These are phyloP conservation scores for Wickerhamiella australiensis DNA, from an alignment of 805 yeast genomes.

Conservation along the genomic window DNA sequence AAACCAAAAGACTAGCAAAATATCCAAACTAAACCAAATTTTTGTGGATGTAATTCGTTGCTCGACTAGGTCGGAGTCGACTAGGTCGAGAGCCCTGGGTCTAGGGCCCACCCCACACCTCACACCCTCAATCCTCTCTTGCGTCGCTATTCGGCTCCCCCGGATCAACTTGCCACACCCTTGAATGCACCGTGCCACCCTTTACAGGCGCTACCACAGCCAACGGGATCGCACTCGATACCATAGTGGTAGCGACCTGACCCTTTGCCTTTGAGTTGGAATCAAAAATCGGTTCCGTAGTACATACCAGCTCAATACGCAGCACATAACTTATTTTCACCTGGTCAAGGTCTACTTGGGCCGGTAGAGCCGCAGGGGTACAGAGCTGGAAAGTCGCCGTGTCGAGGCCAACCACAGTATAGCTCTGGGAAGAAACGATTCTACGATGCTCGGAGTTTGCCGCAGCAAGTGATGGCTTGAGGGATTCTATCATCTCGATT, in stretches of 20 bases:
- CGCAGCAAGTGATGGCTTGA: constrained; percentile 23
- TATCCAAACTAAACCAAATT: too few species aligned
- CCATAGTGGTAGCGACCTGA: neutral
- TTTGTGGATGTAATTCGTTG: too few species aligned
- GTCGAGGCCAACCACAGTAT: neutral
- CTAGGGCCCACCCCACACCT: too few species aligned
- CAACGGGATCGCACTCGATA: constrained; percentile 18
- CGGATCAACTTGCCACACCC: constrained; percentile 18
- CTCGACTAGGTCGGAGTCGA: too few species aligned
- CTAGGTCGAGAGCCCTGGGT: too few species aligned
- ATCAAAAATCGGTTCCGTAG: neutral
- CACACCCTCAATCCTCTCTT: too few species aligned
- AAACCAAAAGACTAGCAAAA: too few species aligned
- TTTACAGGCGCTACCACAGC: constrained; percentile 17
- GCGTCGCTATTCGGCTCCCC: too few species aligned
- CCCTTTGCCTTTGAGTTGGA: neutral
- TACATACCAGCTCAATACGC: constrained; percentile 1
- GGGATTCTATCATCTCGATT: constrained; percentile 30
- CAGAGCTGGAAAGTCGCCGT: constrained; percentile 4
- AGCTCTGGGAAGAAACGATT: constrained; percentile 1
- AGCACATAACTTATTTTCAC: neutral
- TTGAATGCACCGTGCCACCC: constrained; percentile 16
- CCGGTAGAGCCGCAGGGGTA: neutral
- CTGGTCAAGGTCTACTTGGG: neutral
- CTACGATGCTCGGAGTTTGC: neutral